phyloP scores from a whole-genome alignment of 2,329 filamentous ascomycete species.

The Drechmeria coniospora region DNA sequence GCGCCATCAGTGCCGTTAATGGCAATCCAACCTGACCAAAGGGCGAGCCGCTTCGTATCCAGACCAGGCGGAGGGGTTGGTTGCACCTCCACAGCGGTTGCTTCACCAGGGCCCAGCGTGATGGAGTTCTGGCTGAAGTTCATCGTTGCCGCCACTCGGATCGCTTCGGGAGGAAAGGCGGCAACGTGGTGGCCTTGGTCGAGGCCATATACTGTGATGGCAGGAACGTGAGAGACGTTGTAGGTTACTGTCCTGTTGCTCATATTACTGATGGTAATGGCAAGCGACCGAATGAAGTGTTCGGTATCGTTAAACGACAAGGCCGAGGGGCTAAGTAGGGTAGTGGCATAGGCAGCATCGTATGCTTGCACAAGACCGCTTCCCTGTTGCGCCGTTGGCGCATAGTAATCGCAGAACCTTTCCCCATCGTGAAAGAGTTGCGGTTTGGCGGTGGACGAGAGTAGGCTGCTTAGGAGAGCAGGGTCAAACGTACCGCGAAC shows the following conservation, averaged over 20 bases:
- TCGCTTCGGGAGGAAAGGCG: too few relatives aligned
- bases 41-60: too few relatives aligned
- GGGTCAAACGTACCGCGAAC: constrained; percentile 27
- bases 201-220: constrained; percentile 31
- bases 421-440: constrained; percentile 22
- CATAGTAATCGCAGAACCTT: constrained; percentile 13
- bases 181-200: too few relatives aligned
- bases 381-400: constrained; percentile 34
- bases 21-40: too few relatives aligned
- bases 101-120: too few relatives aligned
- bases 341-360: constrained; percentile 34
- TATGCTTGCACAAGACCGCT: constrained; percentile 23
- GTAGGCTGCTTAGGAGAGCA: constrained; percentile 23
- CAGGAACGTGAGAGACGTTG: constrained; percentile 25
- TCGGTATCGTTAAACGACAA: constrained; percentile 43
- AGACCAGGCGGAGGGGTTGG: too few relatives aligned
- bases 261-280: constrained; percentile 35
- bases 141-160: too few relatives aligned
- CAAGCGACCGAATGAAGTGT: constrained; percentile 25
- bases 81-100: too few relatives aligned
- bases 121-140: too few relatives aligned
- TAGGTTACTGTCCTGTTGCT: constrained; percentile 29
- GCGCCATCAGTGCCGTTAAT: too few relatives aligned
- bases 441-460: constrained; percentile 27
- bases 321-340: constrained; percentile 31